Percentiles rank a stretch among this genome's conserved stretches.
Conservation (phyloP, 257 asterid genomes). For the Solanum rostratum region DNA sequence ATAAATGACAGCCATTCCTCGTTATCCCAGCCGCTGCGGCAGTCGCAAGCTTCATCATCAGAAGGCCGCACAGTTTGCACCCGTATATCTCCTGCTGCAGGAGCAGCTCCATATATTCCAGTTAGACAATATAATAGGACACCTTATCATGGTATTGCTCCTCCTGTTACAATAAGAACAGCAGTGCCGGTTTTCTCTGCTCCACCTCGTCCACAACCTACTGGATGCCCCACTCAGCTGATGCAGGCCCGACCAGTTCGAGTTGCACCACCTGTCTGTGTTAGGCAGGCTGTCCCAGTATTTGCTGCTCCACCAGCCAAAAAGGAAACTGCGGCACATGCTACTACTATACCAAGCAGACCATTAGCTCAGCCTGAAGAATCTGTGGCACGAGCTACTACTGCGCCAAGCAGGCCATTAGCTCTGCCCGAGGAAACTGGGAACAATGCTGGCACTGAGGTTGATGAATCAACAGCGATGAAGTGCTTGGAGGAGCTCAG, state of each 20-base stretch:
- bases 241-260: conserved; percentile 29
- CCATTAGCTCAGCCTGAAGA: conserved; percentile 15
- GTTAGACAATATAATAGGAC: conserved; percentile 27
- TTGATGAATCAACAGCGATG: conserved; percentile 47
- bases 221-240: conserved; percentile 14
- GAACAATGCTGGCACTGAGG: conserved; percentile 12
- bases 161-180: conserved; percentile 55
- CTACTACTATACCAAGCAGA: conserved; percentile 3
- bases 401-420: conserved; percentile 9
- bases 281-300: conserved; percentile 53
- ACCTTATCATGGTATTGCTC: conserved; percentile 47
- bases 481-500: conserved; percentile 72
- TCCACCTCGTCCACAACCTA: conserved; percentile 37
- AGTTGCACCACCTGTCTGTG: conserved; percentile 39
- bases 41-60: conserved; percentile 17
- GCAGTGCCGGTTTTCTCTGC: conserved; percentile 67
- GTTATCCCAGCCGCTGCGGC: conserved; percentile 15
- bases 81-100: conserved; percentile 20
- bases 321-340: conserved; percentile 9
- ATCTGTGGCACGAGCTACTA: not conserved
- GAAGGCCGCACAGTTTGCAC: conserved; percentile 12
- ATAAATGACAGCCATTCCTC: conserved; percentile 13
- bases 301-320: conserved; percentile 30
- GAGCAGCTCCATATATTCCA: conserved; percentile 30
- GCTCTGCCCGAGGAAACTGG: conserved; percentile 13